Base-by-base conservation (phyloP, 78 protist species). In the Abeoforma whisleri region DNA sequence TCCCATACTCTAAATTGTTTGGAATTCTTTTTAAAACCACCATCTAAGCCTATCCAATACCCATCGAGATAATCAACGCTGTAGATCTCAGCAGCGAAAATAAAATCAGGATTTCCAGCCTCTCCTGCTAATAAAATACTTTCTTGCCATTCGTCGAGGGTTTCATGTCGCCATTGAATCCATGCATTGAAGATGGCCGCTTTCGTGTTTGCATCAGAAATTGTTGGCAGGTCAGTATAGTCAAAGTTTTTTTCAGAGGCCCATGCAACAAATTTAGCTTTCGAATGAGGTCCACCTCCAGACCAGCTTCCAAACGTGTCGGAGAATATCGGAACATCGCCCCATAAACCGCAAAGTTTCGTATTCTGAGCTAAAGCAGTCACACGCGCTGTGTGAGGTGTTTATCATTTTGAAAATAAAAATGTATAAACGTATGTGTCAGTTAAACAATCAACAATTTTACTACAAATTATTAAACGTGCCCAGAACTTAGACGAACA, bases 241-340 rank as follows among this genome's bases (percentile, higher is more conserved):
- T 62, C 83, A 48, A 48, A 12, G 12, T 12, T 12, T 19, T 48
- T 48, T 48, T 5, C 62, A 5, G 62, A 48, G 12, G 62, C 62
- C 62, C 62, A 48, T 19, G 62, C 62, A 48, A 48, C 12, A 48
- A 48, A 48, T 48, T 48, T 48, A 19, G 12, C 62, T 48, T 48
- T 48, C 30, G 62, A 5, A 48, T 48, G 12, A 19, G 5, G 62
- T 12, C 30, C 5, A 19, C 62, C 62, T 48, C 62, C 83, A 79
- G 57, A 79, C 83, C 83, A 79, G 37, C 76, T 57, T 30, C 83
- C 83, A 30, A 57, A 40, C 16, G 83, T 79, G n/a, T 79, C 83
- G 62, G 62, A 30, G 34, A 22, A 79, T 30, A 79, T 79, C n/a
- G 83, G 83, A 33, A 79, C 83, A 38, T 79, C 83, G 22, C 76